Conservation (phyloP, 352 stramenopile species). For the Bremia lactucae region DNA sequence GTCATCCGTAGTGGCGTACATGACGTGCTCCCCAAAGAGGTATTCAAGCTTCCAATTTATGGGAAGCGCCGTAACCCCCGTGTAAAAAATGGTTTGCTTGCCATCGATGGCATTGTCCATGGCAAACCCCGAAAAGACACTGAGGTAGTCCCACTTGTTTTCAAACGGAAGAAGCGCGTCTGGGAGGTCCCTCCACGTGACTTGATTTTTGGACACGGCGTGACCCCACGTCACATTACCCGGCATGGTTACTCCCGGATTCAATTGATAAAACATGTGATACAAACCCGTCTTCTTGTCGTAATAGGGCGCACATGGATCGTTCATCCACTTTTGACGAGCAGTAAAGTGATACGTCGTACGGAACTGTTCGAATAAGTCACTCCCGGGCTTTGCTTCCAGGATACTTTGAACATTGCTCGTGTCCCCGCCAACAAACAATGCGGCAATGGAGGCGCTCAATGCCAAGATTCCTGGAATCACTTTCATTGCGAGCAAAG, state of each 20-base stretch:
- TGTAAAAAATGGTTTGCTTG: slow-evolving; percentile 67
- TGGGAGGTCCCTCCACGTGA: slow-evolving; percentile 60
- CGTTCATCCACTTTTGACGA: slow-evolving; percentile 78
- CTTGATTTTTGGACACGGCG: slow-evolving; percentile 57
- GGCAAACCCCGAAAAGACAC: slow-evolving; percentile 64
- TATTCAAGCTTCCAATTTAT: slow-evolving; percentile 45
- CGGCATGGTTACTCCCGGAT: slow-evolving; percentile 46
- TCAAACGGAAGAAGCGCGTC: slow-evolving; percentile 39
- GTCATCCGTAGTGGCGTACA: slow-evolving; percentile 51
- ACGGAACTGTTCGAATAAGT: slow-evolving; percentile 44
- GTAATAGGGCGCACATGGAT: slow-evolving; percentile 68
- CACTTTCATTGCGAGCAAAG: too few species aligned
- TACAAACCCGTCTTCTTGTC: slow-evolving; percentile 47
- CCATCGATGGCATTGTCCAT: slow-evolving; percentile 43
- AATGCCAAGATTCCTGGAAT: too few species aligned
- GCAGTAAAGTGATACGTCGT: slow-evolving; percentile 50
- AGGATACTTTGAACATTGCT: slow-evolving; percentile 11
- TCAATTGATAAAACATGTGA: slow-evolving; percentile 77
- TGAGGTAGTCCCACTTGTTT: slow-evolving; percentile 57
- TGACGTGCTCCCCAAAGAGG: slow-evolving; percentile 54
- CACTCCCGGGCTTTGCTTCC: slow-evolving; percentile 22
- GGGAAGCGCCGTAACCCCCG: slow-evolving; percentile 32
- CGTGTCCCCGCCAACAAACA: too few species aligned
- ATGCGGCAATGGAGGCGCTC: too few species aligned
- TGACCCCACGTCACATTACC: slow-evolving; percentile 76